Evolutionary conservation across 345 rosid genomes (phyloP).

Genomic region (Salix dunnii): DNA sequence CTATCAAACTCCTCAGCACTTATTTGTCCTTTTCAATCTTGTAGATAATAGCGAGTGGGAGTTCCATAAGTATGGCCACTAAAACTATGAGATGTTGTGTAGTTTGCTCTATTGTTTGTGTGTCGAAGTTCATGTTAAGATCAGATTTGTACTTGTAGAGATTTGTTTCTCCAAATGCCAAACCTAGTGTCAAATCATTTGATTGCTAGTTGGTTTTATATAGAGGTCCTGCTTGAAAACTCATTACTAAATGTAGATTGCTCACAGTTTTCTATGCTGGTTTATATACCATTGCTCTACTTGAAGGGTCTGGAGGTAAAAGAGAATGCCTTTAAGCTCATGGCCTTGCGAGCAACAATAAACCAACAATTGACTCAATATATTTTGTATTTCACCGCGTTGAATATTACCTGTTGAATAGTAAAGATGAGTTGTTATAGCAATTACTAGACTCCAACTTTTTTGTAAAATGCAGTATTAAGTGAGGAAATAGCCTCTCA

Average conservation of each 20-base stretch:
- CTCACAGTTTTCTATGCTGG: too few relatives aligned
- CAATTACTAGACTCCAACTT: too few relatives aligned
- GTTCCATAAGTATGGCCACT: constrained; percentile 98
- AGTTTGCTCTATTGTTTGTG: not conserved
- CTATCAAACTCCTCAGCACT: not conserved
- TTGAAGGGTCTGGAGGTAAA: too few relatives aligned
- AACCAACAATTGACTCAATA: too few relatives aligned
- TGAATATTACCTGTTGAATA: too few relatives aligned
- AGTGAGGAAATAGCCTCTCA: too few relatives aligned
- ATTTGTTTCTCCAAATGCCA: not conserved
- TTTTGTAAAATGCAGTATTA: not conserved
- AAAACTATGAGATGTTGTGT: constrained; percentile 16
- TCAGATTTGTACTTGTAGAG: not conserved
- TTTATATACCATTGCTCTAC: too few relatives aligned
- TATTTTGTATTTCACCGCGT: too few relatives aligned
- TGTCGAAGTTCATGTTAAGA: not conserved
- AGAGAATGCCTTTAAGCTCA: too few relatives aligned
- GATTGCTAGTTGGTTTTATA: not conserved
- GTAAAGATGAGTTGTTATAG: too few relatives aligned
- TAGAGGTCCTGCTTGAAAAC: too few relatives aligned
- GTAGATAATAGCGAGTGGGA: constrained; percentile 99
- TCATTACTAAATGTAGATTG: too few relatives aligned
- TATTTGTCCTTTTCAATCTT: not conserved
- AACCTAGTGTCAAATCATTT: not conserved
- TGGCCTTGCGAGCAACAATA: not conserved